Base-by-base conservation (phyloP, 345 rosid species). In the Eucalyptus camaldulensis region DNA sequence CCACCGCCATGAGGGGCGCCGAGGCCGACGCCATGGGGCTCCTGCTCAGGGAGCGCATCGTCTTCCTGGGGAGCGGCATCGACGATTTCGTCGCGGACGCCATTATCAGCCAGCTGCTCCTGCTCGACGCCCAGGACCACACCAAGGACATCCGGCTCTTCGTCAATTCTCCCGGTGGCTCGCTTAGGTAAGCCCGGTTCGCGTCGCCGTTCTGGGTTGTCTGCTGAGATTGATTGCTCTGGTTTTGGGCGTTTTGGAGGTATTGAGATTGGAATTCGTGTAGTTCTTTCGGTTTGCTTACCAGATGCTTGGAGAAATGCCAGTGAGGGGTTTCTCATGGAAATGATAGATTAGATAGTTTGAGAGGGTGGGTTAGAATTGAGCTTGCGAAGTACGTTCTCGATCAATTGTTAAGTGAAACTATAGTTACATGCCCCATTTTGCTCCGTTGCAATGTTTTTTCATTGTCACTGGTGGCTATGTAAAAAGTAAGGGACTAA, bases 21-120 rank as follows among this genome's bases (percentile, higher is more conserved):
- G 99, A 95, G 88, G 87, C 94, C 11, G 99, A 97, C 90, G 95
- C 96, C 90, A 94, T 96, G 99, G 98, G 98, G 21, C 96, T 96
- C 65, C 93, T 97, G 88, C 96, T 97, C 7, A 94, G 76, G 89
- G 99, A 97, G 89, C 94, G 99, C 88, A 96, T 96, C 50, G 96
- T 97, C 65, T 97, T 96, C 90, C 91, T 97, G 80, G 99, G 98
- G 7, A 95, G 93, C 86, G 44, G 87, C 80, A 96, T 96, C 86
- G 98, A 97, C 86, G 99, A 97, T 90, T 94, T 95, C 89, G 94
- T 96, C 3, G 99, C 99, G 13, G 99, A 97, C 88, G 96, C 98
- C 37, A 95, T 95, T 33, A 95, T 96, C 88, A 95, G 98, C 83
- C 99, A 96, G 89, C 91, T 97, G 88, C 94, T 97, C 87, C 95